Evolutionary conservation across 768 basidiomycete genomes (phyloP), one percentile per base, ranked within the genome.

Genomic region (Pisolithus tinctorius): DNA sequence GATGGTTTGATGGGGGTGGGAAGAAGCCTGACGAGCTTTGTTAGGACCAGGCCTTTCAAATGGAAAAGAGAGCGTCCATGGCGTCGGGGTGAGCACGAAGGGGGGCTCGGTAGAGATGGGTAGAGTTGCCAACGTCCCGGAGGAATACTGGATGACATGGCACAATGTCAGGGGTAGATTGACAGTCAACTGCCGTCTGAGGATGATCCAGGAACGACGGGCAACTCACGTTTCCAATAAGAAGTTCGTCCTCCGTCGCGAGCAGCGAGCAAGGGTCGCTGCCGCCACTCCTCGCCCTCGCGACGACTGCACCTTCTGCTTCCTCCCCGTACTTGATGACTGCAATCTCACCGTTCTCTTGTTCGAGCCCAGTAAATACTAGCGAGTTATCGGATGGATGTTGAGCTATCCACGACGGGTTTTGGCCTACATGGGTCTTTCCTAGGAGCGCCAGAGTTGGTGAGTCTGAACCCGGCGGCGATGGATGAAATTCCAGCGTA

Each of bases 1-100:
- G 51, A 76, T 60, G 31, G 83, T 80, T 59, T 92, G 86, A 68
- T 93, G 91, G 0, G 88, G 86, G 61, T 93, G 92, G 4, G 88
- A 75, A 5, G 70, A 66, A 50, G 82, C 78, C 62, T 93, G 92
- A 31, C 91, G 77, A 17, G 77, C 76, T 6, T 63, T 59, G 61
- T 88, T 75, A 1, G 87, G 87, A 0, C 90, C 88, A 0, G 73
- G 70, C 1, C 79, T 81, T 13, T 60, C 63, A 43, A 89, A 74
- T 2, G 67, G 63, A 23, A 68, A 39, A 41, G 71, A 62, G 27
- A 80, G 58, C 6, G 63, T 69, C 36, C 64, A 65, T 6, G 73
- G 58, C 9, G 63, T 51, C 6, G 68, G 50, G 0, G 68, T 57
- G 8, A 64, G 62, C 14, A 83, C 62, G 58, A 77, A 77, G 6